A percentile compares a stretch with the other conserved stretches of the same genome.
Conservation (phyloP, 352 stramenopile genomes). For the Poterioochromonas sp. region DNA sequence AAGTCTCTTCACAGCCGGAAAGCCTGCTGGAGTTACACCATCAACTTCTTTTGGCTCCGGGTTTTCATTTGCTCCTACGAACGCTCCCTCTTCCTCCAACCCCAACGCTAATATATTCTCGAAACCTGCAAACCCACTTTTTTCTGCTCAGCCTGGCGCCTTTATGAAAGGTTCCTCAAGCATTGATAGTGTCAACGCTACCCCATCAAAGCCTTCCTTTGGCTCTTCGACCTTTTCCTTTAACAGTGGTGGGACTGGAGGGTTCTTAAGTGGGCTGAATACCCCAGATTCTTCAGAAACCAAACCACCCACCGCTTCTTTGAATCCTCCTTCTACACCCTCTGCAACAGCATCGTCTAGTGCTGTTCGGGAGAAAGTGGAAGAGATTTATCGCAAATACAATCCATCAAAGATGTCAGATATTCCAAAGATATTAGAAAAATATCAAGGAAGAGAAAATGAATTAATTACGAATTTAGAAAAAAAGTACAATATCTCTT, state of each 20-base stretch:
- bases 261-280: too few relatives aligned
- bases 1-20: neutral
- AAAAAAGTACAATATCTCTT: neutral
- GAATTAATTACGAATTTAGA: neutral
- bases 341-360: neutral
- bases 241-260: neutral
- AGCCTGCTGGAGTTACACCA: neutral
- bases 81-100: neutral
- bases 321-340: neutral
- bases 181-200: too few relatives aligned
- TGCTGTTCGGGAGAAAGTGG: neutral
- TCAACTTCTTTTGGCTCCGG: neutral
- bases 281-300: too few relatives aligned
- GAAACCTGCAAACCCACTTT: neutral
- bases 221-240: neutral
- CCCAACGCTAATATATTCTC: neutral
- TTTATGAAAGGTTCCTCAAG: too few relatives aligned
- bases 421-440: neutral
- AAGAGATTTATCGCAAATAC: neutral
- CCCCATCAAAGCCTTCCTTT: neutral
- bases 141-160: neutral
- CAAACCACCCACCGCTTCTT: neutral
- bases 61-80: too few relatives aligned
- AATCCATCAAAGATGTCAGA: neutral
- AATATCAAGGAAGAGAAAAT: neutral